These are phyloP conservation scores for Solanum habrochaites DNA, from an alignment of 257 asterid species.

Conservation along the genomic window DNA sequence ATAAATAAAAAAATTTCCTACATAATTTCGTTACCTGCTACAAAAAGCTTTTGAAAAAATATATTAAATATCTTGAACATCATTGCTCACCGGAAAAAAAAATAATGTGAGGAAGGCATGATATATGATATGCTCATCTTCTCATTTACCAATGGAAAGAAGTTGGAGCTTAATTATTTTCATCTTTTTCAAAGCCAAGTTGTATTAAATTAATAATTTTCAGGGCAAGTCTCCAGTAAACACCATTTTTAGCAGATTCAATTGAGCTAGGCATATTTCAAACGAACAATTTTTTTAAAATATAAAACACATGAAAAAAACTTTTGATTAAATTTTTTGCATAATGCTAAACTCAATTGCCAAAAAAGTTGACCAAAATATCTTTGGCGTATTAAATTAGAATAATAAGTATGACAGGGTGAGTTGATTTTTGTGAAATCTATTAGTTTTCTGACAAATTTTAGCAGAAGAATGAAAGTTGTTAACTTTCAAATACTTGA, in stretches of 20 bases:
- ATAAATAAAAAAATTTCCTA: too few species aligned
- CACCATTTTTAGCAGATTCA: neutral
- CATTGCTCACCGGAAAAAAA: neutral
- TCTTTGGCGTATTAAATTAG: neutral
- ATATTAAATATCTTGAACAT: too few species aligned
- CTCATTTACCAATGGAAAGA: neutral
- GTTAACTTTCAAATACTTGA: neutral
- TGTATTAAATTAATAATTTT: too few species aligned
- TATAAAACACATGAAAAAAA: neutral
- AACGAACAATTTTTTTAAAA: rapidly evolving
- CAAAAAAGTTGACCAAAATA: neutral
- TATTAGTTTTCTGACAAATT: too few species aligned
- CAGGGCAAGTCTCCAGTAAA: neutral
- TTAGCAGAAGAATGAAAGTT: neutral
- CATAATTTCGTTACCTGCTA: neutral
- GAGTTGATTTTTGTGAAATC: neutral
- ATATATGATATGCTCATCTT: neutral
- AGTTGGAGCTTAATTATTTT: neutral
- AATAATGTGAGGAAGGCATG: neutral
- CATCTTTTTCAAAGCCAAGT: neutral
- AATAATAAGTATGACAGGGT: too few species aligned
- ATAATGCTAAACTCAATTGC: neutral
- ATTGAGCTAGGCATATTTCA: neutral
- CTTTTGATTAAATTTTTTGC: too few species aligned
- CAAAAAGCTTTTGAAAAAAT: too few species aligned